A percentile compares a stretch with the other conserved stretches of the same genome.
Conservation (phyloP, 495 filamentous ascomycete species). For the Talaromyces nanjingensis region DNA sequence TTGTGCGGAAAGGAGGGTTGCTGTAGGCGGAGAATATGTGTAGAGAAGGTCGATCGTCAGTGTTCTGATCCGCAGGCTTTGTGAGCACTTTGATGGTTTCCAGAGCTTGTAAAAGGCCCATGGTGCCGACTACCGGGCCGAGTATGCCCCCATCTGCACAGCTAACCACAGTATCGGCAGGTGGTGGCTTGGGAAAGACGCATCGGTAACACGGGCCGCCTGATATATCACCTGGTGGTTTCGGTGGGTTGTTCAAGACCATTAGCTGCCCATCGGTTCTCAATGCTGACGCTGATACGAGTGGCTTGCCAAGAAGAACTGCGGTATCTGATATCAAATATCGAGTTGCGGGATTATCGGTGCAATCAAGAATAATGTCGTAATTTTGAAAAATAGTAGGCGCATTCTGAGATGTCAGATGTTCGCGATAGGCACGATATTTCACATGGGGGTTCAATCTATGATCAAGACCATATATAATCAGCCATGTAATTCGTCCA, state of each 20-base stretch:
- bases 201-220: slow-evolving; percentile 88
- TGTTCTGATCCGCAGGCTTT: slow-evolving; percentile 13
- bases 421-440: slow-evolving; percentile 52
- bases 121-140: slow-evolving; percentile 86
- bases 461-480: background rate
- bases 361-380: slow-evolving; percentile 88
- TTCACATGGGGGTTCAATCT: slow-evolving; percentile 62
- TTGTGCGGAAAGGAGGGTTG: slow-evolving; percentile 61
- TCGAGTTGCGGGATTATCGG: slow-evolving; percentile 82
- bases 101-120: slow-evolving; percentile 87
- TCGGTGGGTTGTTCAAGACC: slow-evolving; percentile 55
- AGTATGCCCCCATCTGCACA: slow-evolving; percentile 92
- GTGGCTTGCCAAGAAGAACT: slow-evolving; percentile 67
- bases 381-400: slow-evolving; percentile 57
- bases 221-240: slow-evolving; percentile 35
- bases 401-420: slow-evolving; percentile 59
- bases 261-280: slow-evolving; percentile 85
- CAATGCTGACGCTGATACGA: slow-evolving; percentile 84
- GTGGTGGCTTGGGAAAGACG: slow-evolving; percentile 82
- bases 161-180: slow-evolving; percentile 64
- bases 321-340: slow-evolving; percentile 91
- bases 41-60: slow-evolving; percentile 36
- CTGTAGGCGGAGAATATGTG: slow-evolving; percentile 70
- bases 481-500: slow-evolving; percentile 3
- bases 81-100: slow-evolving; percentile 81